These are phyloP conservation scores for Triticum aestivum DNA, from an alignment of 176 grass and related monocot species.

Conservation along the genomic window IWGSC_CS_RefSeq_v2.1 NC_057807.1:279318704-279319203, in stretches of 20 bases:
- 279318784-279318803: constrained; percentile 50
- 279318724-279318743: constrained; percentile 84
- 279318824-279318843: constrained; percentile 25
- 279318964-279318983: constrained; percentile 82
- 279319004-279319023: constrained; percentile 41
- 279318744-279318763: constrained; percentile 96
- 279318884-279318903: constrained; percentile 86
- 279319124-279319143: constrained; percentile 93
- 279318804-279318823: background rate
- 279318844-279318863: constrained; percentile 44
- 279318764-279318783: constrained; percentile 93
- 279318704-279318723: constrained; percentile 85
- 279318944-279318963: constrained; percentile 56
- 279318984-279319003: constrained; percentile 93
- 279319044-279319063: constrained; percentile 15
- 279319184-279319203: constrained; percentile 83
- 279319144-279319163: constrained; percentile 69
- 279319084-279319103: constrained; percentile 71
- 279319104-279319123: constrained; percentile 75
- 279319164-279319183: constrained; percentile 64
- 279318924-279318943: constrained; percentile 88
- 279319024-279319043: background rate
- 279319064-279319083: constrained; percentile 16
- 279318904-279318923: constrained; percentile 82
- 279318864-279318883: constrained; percentile 90